Base-by-base conservation (phyloP, 2,329 filamentous ascomycete genomes). In the Venturia asperata region DNA sequence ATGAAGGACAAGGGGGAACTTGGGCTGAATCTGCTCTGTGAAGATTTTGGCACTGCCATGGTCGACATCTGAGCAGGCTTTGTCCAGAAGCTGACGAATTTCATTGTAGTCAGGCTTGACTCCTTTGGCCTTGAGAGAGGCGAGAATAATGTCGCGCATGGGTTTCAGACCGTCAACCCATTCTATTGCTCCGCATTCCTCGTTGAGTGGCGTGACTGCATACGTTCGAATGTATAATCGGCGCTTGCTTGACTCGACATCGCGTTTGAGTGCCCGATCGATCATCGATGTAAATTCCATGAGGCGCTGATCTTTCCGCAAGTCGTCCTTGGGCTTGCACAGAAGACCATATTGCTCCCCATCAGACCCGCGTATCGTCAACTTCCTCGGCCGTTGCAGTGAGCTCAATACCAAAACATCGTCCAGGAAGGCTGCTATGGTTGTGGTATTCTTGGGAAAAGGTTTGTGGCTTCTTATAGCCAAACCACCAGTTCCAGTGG, bases 211-310 rank as follows among this genome's bases (percentile, higher is more conserved):
- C 5, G 93, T 96, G 15, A 99, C 95, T 7, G 91, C 92, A 71
- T 99, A 99, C 0, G 94, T 99, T 72, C 92, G 92, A 76, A 99
- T 96, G 74, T 96, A 96, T 65, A 99, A 83, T 69, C 94, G 90
- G 19, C 94, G 86, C 74, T 91, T 89, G 75, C 90, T 95, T 19
- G 92, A 90, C 73, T 97, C 92, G 1, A 92, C 87, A 71, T 97
- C 92, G 67, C 90, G 87, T 73, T 97, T 96, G 65, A 99, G 78
- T 2, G 93, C 91, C 66, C 94, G 85, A 74, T 99, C 99, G 79
- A 99, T 97, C 85, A 97, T 94, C 58, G 89, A 87, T 74, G 97
- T 99, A 81, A 99, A 99, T 74, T 99, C 95, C 92, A 99, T 99
- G 24, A 99, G 86, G 63, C 94, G 91, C 75, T 97, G 93, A 72